A percentile compares a stretch with the other conserved stretches of the same genome.
These are phyloP conservation scores for Leptomonas pyrrhocoris DNA, from an alignment of 208 protist genomes.

Conservation along the genomic window DNA sequence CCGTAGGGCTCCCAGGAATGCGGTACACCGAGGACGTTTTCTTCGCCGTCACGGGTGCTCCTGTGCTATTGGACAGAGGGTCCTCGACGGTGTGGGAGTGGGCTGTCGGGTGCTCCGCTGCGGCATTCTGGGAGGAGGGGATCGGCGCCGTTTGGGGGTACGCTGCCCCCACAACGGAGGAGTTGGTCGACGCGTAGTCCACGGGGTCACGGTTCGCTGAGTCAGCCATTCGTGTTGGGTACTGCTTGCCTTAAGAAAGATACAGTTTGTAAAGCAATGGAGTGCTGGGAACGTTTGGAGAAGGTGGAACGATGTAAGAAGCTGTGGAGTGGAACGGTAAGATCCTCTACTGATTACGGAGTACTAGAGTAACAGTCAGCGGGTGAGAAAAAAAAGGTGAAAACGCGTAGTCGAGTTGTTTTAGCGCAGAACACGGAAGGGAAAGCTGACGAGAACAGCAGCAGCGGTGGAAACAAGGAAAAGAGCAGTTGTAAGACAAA, in stretches of 20 bases:
- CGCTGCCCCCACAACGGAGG: slow-evolving; percentile 1
- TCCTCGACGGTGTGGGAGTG: neutral
- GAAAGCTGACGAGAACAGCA: no score
- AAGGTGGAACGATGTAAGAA: no score
- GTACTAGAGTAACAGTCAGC: no score
- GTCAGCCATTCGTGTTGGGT: neutral
- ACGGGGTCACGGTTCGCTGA: neutral
- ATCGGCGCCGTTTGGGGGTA: neutral
- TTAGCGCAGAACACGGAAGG: no score
- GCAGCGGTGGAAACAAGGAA: no score
- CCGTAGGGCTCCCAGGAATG: neutral
- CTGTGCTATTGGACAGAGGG: neutral
- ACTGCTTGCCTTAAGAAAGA: neutral
- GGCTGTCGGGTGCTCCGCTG: neutral
- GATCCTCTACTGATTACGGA: no score
- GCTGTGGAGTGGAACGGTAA: no score
- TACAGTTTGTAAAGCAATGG: no score
- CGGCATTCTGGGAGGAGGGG: neutral
- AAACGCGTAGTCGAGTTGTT: no score
- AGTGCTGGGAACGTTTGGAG: no score
- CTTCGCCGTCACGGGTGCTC: slow-evolving; percentile 6
- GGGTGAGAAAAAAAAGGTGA: no score
- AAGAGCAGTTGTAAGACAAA: no score
- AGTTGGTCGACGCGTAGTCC: slow-evolving; percentile 13
- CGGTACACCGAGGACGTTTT: slow-evolving; percentile 10